Evolutionary conservation across 2,329 filamentous ascomycete species (phyloP).

Genomic region (Sphaerostilbella broomeana): DNA sequence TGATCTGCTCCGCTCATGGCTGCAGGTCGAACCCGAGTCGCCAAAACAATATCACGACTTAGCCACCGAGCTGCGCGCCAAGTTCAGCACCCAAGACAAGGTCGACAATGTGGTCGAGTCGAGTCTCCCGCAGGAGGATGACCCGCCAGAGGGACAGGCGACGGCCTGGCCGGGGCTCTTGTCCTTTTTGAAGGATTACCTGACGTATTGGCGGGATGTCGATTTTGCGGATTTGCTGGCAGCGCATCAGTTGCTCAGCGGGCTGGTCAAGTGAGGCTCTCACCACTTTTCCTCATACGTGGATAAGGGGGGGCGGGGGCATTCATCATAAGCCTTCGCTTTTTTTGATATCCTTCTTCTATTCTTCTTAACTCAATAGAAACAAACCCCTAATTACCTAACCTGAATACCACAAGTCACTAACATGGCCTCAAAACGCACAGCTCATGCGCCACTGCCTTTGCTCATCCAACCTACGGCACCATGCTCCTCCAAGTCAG

Average conservation of each 20-base stretch:
- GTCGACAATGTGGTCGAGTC: conserved; percentile 59
- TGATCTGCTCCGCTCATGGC: conserved; percentile 57
- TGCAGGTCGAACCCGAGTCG: conserved; percentile 68
- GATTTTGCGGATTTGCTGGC: conserved; percentile 67
- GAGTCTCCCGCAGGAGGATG: conserved; percentile 57
- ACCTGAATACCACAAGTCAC: too few relatives aligned
- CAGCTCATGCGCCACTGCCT: conserved; percentile 75
- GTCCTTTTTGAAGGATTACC: conserved; percentile 73
- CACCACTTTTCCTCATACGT: conserved; percentile 16
- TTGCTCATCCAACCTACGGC: conserved; percentile 73
- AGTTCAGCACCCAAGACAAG: conserved; percentile 44
- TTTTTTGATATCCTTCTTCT: neutral
- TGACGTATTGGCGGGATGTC: conserved; percentile 74
- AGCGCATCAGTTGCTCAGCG: conserved; percentile 68
- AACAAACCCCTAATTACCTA: too few relatives aligned
- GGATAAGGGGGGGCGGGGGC: too few relatives aligned
- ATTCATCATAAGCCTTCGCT: too few relatives aligned
- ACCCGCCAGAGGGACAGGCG: conserved; percentile 56
- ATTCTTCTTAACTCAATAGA: too few relatives aligned
- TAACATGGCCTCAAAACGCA: too few relatives aligned
- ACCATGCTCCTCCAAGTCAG: conserved; percentile 77
- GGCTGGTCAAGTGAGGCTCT: conserved; percentile 70
- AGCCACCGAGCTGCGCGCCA: conserved; percentile 56
- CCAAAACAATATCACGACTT: conserved; percentile 61
- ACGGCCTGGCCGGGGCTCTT: conserved; percentile 71